Conservation (phyloP, 257 asterid genomes). For the Anisodus acutangulus region DNA sequence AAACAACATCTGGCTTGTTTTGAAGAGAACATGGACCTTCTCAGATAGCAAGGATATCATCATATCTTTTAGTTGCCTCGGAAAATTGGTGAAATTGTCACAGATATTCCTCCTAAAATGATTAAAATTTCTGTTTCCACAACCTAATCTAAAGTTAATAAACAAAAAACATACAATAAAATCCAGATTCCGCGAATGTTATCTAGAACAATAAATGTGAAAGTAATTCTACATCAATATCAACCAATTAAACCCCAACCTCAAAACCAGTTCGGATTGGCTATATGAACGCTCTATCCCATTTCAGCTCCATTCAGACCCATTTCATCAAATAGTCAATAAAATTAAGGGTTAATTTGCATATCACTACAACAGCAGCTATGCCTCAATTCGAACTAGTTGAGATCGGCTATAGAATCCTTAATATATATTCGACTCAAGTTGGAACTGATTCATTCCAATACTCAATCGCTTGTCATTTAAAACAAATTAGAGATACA, state of each 20-base stretch:
- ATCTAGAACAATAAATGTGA: neutral
- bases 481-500: neutral
- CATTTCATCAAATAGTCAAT: neutral
- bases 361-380: neutral
- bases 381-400: neutral
- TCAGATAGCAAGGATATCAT: neutral
- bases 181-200: neutral
- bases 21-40: neutral
- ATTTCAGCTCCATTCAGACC: neutral
- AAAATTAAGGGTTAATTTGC: neutral
- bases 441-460: neutral
- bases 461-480: neutral
- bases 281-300: neutral
- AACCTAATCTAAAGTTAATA: neutral
- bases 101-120: neutral
- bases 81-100: neutral
- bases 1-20: neutral
- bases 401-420: constrained; percentile 7
- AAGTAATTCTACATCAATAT: neutral
- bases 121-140: neutral
- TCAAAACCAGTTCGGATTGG: neutral
- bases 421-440: neutral
- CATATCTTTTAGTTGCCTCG: neutral
- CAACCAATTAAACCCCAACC: neutral
- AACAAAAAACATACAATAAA: neutral